Conservation (phyloP, 1,284 basidiomycete species). For the Rhodotorula mucilaginosa region DNA sequence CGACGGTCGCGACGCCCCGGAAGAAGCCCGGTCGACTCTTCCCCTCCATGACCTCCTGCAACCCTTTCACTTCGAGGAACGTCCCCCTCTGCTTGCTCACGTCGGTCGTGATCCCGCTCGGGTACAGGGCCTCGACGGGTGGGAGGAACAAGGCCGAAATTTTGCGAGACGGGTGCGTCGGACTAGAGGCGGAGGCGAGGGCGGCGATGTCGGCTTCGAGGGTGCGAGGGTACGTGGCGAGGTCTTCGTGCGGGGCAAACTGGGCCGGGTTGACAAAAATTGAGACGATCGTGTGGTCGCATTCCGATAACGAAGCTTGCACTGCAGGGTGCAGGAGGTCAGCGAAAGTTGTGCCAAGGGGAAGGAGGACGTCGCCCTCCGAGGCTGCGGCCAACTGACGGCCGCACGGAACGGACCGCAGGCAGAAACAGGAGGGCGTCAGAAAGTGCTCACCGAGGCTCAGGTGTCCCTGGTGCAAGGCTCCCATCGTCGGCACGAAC, state of each 20-base stretch:
- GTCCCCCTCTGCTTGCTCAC: constrained; percentile 76
- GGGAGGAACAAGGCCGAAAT: constrained; percentile 73
- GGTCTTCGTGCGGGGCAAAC: constrained; percentile 93
- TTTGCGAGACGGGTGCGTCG: constrained; percentile 52
- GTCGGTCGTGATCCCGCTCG: constrained; percentile 77
- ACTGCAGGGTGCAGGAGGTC: constrained; percentile 46
- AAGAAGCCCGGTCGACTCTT: constrained; percentile 83
- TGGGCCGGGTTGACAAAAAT: constrained; percentile 98
- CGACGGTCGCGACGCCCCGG: constrained; percentile 90
- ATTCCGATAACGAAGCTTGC: constrained; percentile 65
- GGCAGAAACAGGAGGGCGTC: too few relatives aligned
- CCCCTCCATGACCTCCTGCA: constrained; percentile 80
- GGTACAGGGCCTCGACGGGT: constrained; percentile 77
- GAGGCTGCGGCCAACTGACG: too few relatives aligned
- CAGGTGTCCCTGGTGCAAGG: constrained; percentile 88
- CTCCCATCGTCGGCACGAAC: constrained; percentile 96
- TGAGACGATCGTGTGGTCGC: constrained; percentile 85
- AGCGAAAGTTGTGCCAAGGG: neutral
- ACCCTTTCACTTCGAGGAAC: constrained; percentile 86
- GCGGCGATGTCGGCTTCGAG: constrained; percentile 55
- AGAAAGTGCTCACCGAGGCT: constrained; percentile 64
- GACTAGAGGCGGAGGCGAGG: constrained; percentile 57
- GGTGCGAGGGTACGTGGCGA: constrained; percentile 85
- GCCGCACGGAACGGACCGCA: too few relatives aligned
- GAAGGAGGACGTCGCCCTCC: too few relatives aligned